Evolutionary conservation across 352 stramenopile species (phyloP).

Genomic region (Globisporangium takayamanum): DNA sequence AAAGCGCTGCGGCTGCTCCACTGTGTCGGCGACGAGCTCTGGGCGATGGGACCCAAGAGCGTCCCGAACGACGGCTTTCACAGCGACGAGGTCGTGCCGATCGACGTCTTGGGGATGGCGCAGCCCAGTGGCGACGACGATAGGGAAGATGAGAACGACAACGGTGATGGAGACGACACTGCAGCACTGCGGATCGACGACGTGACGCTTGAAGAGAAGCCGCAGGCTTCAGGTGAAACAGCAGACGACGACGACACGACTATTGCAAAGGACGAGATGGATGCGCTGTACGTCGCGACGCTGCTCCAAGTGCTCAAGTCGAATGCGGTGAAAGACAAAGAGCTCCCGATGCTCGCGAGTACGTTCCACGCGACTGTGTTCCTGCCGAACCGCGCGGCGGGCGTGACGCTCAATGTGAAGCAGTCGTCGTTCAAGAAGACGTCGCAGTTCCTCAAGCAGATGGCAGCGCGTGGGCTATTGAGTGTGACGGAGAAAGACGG

Average conservation of each 20-base stretch:
- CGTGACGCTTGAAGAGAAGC: slow-evolving; percentile 40
- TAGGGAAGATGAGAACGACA: slow-evolving; percentile 5
- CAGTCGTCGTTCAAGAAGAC: slow-evolving; percentile 79
- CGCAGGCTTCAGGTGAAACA: not conserved
- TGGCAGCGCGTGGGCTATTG: slow-evolving; percentile 51
- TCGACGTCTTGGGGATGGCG: slow-evolving; percentile 12
- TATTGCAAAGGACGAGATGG: slow-evolving; percentile 50
- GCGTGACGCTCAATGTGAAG: slow-evolving; percentile 63
- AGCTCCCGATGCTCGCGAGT: slow-evolving; percentile 73
- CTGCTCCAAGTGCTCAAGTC: slow-evolving; percentile 62
- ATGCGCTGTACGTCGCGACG: slow-evolving; percentile 53
- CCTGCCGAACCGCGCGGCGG: slow-evolving; percentile 50
- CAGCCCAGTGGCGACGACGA: slow-evolving; percentile 7
- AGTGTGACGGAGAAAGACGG: slow-evolving; percentile 60
- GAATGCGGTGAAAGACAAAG: slow-evolving; percentile 53
- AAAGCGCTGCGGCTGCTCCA: slow-evolving; percentile 63
- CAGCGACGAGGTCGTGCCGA: slow-evolving; percentile 26
- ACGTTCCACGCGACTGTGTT: slow-evolving; percentile 67
- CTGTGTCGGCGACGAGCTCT: slow-evolving; percentile 67
- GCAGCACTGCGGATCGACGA: slow-evolving; percentile 7
- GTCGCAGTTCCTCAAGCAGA: slow-evolving; percentile 62
- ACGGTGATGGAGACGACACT: slow-evolving; percentile 3
- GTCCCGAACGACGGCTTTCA: slow-evolving; percentile 64
- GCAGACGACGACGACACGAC: slow-evolving; percentile 1
- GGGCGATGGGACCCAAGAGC: slow-evolving; percentile 62